A percentile compares a stretch with the other conserved stretches of the same genome.
These are phyloP conservation scores for Coccinonectria pachysandricola DNA, from an alignment of 2,329 filamentous ascomycete genomes.

Conservation along the genomic window DNA sequence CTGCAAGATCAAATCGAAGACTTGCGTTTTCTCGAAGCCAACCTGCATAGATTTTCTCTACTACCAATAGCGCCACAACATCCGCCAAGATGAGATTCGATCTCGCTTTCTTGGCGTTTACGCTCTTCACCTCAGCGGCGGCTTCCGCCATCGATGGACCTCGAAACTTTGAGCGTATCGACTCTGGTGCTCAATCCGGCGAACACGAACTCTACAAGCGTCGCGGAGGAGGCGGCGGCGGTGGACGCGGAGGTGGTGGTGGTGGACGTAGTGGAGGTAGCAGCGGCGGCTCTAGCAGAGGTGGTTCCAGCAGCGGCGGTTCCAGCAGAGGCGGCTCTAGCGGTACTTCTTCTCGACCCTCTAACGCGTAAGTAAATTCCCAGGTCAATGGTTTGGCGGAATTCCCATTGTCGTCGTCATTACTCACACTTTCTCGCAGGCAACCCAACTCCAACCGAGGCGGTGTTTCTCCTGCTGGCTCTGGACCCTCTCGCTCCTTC, in stretches of 20 bases:
- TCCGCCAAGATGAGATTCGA: slow-evolving; percentile 23
- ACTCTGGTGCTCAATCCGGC: slow-evolving; percentile 14
- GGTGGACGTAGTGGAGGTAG: slow-evolving; percentile 15
- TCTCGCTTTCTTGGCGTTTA: slow-evolving; percentile 18
- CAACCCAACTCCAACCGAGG: slow-evolving; percentile 26
- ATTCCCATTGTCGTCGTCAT: no score
- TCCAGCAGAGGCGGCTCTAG: slow-evolving; percentile 6
- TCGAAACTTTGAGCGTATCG: slow-evolving; percentile 15
- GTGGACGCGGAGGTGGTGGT: slow-evolving; percentile 32
- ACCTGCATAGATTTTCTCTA: no score
- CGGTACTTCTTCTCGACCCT: no score
- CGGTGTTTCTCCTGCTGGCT: slow-evolving; percentile 45
- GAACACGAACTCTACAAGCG: slow-evolving; percentile 46
- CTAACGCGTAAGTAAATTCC: no score
- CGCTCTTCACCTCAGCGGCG: slow-evolving; percentile 19
- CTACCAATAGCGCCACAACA: no score
- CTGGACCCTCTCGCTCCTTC: slow-evolving; percentile 45
- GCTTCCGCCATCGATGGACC: slow-evolving; percentile 15
- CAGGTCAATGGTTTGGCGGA: no score
- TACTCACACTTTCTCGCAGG: slow-evolving; percentile 3
- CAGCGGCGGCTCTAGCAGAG: slow-evolving; percentile 12
- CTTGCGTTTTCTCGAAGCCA: no score
- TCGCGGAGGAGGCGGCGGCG: slow-evolving; percentile 48
- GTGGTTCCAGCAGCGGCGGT: slow-evolving; percentile 8
- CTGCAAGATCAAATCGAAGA: no score